Evolutionary conservation across 768 basidiomycete species (phyloP).

Genomic region (Amanita rimosa): DNA sequence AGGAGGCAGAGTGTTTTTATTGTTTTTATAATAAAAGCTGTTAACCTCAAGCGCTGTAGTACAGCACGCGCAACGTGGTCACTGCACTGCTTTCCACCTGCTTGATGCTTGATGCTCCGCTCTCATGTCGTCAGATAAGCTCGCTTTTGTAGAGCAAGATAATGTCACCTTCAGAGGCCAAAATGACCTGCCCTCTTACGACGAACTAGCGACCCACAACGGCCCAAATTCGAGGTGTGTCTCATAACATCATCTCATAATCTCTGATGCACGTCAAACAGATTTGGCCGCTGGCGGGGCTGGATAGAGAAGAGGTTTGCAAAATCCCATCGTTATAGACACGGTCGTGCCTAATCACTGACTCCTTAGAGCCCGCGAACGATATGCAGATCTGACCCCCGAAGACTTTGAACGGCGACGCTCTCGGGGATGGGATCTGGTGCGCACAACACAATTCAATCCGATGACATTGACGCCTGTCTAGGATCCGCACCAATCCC

Average conservation of each 20-base stretch:
- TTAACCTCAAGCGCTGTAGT: too few species aligned
- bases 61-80: neutral
- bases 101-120: too few species aligned
- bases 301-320: conserved; percentile 83
- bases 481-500: neutral
- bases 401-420: conserved; percentile 47
- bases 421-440: conserved; percentile 53
- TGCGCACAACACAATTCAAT: neutral
- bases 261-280: conserved; percentile 15
- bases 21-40: too few species aligned
- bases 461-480: neutral
- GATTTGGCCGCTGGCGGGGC: conserved; percentile 77
- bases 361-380: conserved; percentile 68
- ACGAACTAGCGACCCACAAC: conserved; percentile 63
- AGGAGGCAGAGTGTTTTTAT: neutral
- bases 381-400: conserved; percentile 55
- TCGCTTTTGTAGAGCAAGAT: conserved; percentile 33
- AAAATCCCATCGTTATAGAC: conserved; percentile 14
- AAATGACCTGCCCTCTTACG: conserved; percentile 67
- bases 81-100: neutral
- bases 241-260: neutral
- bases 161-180: conserved; percentile 16
- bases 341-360: conserved; percentile 70
- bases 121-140: conserved; percentile 19
- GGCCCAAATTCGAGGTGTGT: conserved; percentile 74